phyloP scores from a whole-genome alignment of 2,329 filamentous ascomycete genomes.

The Hypoxylon sp. region DNA sequence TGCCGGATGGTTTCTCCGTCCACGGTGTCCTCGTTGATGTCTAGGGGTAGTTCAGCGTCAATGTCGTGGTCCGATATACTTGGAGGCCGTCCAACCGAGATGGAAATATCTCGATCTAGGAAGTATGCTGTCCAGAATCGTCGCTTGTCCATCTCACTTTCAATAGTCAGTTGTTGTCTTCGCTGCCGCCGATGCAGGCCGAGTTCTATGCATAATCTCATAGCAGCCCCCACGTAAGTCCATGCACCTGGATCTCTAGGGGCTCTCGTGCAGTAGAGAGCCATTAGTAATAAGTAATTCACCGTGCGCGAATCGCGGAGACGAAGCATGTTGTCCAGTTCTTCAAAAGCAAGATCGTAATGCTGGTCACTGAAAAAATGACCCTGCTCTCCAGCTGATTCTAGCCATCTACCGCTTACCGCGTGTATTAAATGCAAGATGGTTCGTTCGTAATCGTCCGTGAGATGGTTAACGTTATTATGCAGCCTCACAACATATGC shows the following conservation, averaged over 20 bases:
- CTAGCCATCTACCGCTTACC: constrained; percentile 45
- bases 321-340: constrained; percentile 42
- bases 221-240: constrained; percentile 44
- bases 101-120: constrained; percentile 45
- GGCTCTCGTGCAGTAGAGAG: constrained; percentile 45
- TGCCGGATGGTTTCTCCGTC: constrained; percentile 41
- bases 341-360: constrained; percentile 42
- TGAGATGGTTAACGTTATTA: constrained; percentile 40
- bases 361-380: constrained; percentile 46
- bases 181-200: constrained; percentile 43
- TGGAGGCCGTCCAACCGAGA: constrained; percentile 43
- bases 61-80: constrained; percentile 46
- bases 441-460: constrained; percentile 41
- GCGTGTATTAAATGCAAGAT: constrained; percentile 45
- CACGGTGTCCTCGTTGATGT: constrained; percentile 41
- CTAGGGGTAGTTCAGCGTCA: constrained; percentile 43
- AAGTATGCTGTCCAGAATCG: constrained; percentile 46
- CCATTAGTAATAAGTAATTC: constrained; percentile 45
- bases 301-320: constrained; percentile 43
- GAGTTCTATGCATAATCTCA: constrained; percentile 44
- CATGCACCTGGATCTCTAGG: constrained; percentile 45
- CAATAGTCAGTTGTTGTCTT: constrained; percentile 37
- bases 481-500: constrained; percentile 41
- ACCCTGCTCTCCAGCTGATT: constrained; percentile 45
- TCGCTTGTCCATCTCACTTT: constrained; percentile 45